Evolutionary conservation across 2,329 filamentous ascomycete genomes (phyloP).

Genomic region (Tolypocladium ophioglossoides): DNA sequence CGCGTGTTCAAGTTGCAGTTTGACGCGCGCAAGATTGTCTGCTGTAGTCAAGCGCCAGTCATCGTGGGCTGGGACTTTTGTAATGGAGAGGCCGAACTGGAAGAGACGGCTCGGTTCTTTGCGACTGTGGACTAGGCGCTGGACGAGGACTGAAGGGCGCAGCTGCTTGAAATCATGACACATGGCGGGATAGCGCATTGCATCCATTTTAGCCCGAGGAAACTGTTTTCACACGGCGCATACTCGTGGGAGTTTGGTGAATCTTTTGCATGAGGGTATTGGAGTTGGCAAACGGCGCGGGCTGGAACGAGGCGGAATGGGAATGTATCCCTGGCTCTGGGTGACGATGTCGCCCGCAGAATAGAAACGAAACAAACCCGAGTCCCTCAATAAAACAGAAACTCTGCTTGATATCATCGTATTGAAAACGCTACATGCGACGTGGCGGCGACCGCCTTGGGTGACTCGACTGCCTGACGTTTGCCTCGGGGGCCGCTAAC

Average conservation of each 20-base stretch:
- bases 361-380: background rate
- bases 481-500: slow-evolving; percentile 20
- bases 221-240: background rate
- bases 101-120: slow-evolving; percentile 71
- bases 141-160: background rate
- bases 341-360: background rate
- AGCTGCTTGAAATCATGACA: background rate
- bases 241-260: background rate
- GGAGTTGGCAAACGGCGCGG: background rate
- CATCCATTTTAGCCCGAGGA: background rate
- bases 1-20: slow-evolving; percentile 96
- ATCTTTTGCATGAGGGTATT: background rate
- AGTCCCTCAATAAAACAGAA: background rate
- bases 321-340: background rate
- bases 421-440: background rate
- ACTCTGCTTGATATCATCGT: background rate
- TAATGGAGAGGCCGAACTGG: slow-evolving; percentile 69
- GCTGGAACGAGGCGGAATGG: background rate
- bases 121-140: slow-evolving; percentile 37
- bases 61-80: slow-evolving; percentile 99
- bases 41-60: slow-evolving; percentile 80
- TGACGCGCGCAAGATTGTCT: slow-evolving; percentile 84
- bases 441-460: background rate
- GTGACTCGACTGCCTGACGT: background rate
- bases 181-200: background rate